Evolutionary conservation across 768 basidiomycete genomes (phyloP), one percentile per base, ranked within the genome.

Genomic region (Mycena pura): DNA sequence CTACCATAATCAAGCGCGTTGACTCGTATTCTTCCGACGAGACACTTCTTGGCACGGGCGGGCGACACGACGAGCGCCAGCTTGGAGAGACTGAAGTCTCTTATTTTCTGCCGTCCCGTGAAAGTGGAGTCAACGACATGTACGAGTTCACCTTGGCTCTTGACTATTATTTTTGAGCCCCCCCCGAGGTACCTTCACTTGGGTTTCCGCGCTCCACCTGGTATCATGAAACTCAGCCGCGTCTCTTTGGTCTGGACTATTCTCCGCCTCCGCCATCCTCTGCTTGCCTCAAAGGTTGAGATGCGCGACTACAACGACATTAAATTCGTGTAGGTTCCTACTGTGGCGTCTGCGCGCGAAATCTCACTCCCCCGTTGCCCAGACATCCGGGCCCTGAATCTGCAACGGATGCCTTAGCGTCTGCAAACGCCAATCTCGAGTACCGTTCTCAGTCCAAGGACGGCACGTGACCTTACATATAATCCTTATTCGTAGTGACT

Each of bases 121-220:
- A 86, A 43, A 84, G 79, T 52, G 91, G 91, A 5, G 92, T 94
- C 31, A 95, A 95, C 67, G 93, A 95, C 71, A 94, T 95, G 93
- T 92, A 68, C 61, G 85, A 70, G 45, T 39, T 59, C 32, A 25
- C 11, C 34, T 25, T 11, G 17, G 39, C 40, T n/a, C 15, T 19
- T 19, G 25, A n/a, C 31, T 32, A 54, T 38, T 36, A 9, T 49
- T 29, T 34, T 31, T 45, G 54, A 49, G 39, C 31, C 25, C 47
- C 40, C 52, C 43, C 14, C 3, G 57, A 95, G 92, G 92, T 93
- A 93, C 71, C 77, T 94, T 39, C 91, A 92, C 70, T 77, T 94
- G 34, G 88, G 87, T 2, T 86, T 92, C 72, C 72, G 68, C 32
- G 84, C 87, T 3, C 80, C 82, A 0, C 59, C 76, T 3, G 66